phyloP scores from a whole-genome alignment of 1,139 yeast species.

The Lodderomyces orthopsilosis region DNA sequence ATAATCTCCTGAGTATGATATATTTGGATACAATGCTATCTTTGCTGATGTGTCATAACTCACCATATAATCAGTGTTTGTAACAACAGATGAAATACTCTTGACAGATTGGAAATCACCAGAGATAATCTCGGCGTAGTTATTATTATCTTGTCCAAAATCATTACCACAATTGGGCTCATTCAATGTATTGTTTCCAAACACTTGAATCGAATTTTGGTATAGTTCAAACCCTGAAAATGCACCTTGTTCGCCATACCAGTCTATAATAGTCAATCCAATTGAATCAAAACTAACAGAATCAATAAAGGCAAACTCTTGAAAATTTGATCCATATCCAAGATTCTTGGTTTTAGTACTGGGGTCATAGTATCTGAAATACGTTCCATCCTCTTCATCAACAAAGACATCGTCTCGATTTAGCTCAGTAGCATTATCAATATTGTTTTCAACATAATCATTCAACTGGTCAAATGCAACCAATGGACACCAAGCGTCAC shows the following conservation, averaged over 20 bases:
- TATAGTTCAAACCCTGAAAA: conserved; percentile 72
- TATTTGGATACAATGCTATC: conserved; percentile 66
- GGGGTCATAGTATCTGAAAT: conserved; percentile 38
- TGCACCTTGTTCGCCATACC: conserved; percentile 69
- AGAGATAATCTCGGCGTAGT: conserved; percentile 28
- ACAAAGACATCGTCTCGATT: conserved; percentile 27
- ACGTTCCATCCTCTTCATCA: conserved; percentile 36
- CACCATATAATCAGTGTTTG: conserved; percentile 30
- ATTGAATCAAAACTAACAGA: conserved; percentile 59
- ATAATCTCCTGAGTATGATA: conserved; percentile 73
- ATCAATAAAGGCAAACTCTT: conserved; percentile 82
- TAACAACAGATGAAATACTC: conserved; percentile 18
- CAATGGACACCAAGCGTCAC: conserved; percentile 91
- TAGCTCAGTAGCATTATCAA: conserved; percentile 20
- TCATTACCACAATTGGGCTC: conserved; percentile 55
- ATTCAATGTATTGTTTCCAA: conserved; percentile 74
- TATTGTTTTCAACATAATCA: conserved; percentile 20
- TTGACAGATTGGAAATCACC: conserved; percentile 36
- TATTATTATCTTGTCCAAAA: conserved; percentile 26
- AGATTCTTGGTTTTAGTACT: conserved; percentile 40
- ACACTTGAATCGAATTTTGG: conserved; percentile 57
- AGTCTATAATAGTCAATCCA: conserved; percentile 64
- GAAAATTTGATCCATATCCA: conserved; percentile 53
- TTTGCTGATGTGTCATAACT: conserved; percentile 35
- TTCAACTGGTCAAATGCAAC: conserved; percentile 30